Evolutionary conservation across 1,139 yeast species (phyloP).

Genomic region (Saccharomyces hybrid): DNA sequence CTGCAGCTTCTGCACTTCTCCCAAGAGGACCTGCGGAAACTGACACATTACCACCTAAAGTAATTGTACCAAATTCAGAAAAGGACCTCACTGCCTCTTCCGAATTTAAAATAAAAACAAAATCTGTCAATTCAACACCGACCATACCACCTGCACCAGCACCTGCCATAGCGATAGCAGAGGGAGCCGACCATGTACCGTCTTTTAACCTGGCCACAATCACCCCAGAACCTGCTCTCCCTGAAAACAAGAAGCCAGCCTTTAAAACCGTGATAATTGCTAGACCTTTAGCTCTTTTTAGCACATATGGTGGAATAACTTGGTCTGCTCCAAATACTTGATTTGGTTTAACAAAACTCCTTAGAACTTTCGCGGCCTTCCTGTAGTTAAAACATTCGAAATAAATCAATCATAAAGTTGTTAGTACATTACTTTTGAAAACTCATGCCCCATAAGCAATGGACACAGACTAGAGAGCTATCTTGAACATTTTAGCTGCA

Average conservation of each 20-base stretch:
- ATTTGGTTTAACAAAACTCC: conserved; percentile 87
- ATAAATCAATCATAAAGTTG: background rate
- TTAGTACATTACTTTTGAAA: background rate
- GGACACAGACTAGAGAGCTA: background rate
- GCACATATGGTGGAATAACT: conserved; percentile 83
- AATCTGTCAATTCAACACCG: conserved; percentile 94
- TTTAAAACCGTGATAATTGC: conserved; percentile 86
- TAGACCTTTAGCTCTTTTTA: conserved; percentile 85
- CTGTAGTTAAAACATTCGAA: conserved; percentile 30
- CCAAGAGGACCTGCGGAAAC: conserved; percentile 98
- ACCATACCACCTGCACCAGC: conserved; percentile 98
- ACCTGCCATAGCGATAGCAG: conserved; percentile 92
- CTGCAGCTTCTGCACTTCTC: conserved; percentile 94
- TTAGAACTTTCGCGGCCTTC: conserved; percentile 85
- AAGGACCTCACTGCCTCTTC: conserved; percentile 86
- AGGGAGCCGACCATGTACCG: conserved; percentile 97
- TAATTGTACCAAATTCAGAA: conserved; percentile 87
- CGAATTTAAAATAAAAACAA: conserved; percentile 83
- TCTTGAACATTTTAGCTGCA: background rate
- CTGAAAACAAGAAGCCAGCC: conserved; percentile 93
- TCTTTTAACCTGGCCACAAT: conserved; percentile 89
- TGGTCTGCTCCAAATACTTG: conserved; percentile 82
- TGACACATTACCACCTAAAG: conserved; percentile 89
- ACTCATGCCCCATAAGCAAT: background rate
- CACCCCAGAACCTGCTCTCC: conserved; percentile 96